Base-by-base conservation (phyloP, 495 filamentous ascomycete species). In the Lepraria neglecta region DNA sequence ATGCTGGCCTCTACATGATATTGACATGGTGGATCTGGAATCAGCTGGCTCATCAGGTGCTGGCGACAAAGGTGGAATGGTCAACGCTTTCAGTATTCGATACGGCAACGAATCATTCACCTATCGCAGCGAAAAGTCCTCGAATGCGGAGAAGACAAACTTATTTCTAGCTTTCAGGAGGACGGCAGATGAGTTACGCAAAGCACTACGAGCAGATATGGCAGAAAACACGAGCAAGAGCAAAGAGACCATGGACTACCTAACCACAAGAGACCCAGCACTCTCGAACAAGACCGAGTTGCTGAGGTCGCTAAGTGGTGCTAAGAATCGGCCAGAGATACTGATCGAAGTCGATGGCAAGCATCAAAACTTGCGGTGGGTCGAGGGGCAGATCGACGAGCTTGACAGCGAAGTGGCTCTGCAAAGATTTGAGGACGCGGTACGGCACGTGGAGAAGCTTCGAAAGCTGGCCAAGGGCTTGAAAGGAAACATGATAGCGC, bases 331-430 rank as follows among this genome's bases (percentile, higher is more conserved):
- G 31, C 77, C 83, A 0, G 83, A 83, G 51, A 82, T 96, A 73
- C 79, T 95, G 42, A 91, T 99, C 61, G 95, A 97, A 65, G 91
- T 97, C 30, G 94, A 97, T 66, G 94, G 95, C 27, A 92, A 95
- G 67, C 92, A 96, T 66, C 89, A 96, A 70, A 96, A 92, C 67
- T 79, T 99, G 19, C 87, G 94, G 24, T 96, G 89, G 89, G 91
- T 97, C 0, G 94, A 99, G 69, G 82, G 83, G 47, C 91, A 97
- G 74, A 86, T 99, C 67, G 94, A 99, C 69, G 91, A 96, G 68
- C 82, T 99, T 5, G 95, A 97, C 66, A 96, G 96, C 64, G 86
- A 91, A 69, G 94, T 99, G 57, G 94, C 94, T 1, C 80, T 97
- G 30, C 92, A 97, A 67, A 80, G 83, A 38, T 95, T 97, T 61